Percentiles rank a stretch among this genome's conserved stretches.
phyloP scores from a whole-genome alignment of 2,329 filamentous ascomycete genomes.

The Aspergillus glaucus region DNA sequence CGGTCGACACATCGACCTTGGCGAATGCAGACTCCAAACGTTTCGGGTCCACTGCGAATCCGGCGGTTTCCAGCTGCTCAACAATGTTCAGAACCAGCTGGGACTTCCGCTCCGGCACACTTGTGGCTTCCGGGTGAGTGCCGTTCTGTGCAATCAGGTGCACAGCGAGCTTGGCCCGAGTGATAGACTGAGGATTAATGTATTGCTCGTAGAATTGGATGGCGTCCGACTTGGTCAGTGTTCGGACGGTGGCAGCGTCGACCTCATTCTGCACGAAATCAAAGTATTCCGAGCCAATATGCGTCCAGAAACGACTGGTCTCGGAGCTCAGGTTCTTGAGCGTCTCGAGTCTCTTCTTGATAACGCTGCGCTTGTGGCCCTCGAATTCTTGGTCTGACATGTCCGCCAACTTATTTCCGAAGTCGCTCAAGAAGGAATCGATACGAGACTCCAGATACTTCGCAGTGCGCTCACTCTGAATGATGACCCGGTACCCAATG shows the following conservation, averaged over 20 bases:
- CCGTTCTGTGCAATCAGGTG: constrained; percentile 72
- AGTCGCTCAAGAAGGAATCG: constrained; percentile 70
- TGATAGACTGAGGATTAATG: constrained; percentile 66
- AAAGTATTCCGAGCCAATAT: constrained; percentile 79
- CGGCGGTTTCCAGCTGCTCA: constrained; percentile 44
- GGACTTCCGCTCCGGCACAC: constrained; percentile 39
- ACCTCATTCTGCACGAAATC: constrained; percentile 79
- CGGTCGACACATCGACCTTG: constrained; percentile 39
- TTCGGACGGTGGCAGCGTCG: constrained; percentile 69
- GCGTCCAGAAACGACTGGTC: constrained; percentile 72
- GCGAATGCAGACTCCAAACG: constrained; percentile 41
- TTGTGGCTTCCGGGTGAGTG: constrained; percentile 28
- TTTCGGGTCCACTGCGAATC: constrained; percentile 37
- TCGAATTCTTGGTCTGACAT: constrained; percentile 86
- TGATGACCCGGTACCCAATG: constrained; percentile 78
- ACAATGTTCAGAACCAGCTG: constrained; percentile 38
- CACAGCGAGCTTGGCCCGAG: constrained; percentile 75
- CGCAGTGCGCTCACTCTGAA: constrained; percentile 84
- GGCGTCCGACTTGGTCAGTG: constrained; percentile 72
- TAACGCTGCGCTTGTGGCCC: constrained; percentile 79
- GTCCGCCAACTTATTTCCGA: constrained; percentile 58
- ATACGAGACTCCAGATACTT: constrained; percentile 82
- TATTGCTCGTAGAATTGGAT: constrained; percentile 69
- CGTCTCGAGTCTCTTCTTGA: constrained; percentile 83
- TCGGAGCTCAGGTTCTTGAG: constrained; percentile 87